Conservation (phyloP, 352 stramenopile genomes). For the Phytopythium ostracodes region DNA sequence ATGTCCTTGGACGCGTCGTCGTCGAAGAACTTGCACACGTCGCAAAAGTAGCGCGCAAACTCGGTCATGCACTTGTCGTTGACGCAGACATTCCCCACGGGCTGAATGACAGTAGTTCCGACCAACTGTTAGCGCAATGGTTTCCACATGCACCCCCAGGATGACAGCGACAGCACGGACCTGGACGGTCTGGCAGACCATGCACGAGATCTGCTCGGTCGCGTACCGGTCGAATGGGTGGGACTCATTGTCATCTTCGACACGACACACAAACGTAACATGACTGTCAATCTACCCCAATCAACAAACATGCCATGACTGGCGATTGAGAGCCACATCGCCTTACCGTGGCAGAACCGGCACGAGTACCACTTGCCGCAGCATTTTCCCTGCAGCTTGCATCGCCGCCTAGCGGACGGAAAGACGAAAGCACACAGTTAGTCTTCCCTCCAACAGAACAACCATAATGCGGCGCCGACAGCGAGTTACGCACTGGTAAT, state of each 20-base stretch:
- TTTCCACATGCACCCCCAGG: not conserved
- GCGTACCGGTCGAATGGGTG: constrained; percentile 93
- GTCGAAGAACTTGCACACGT: constrained; percentile 96
- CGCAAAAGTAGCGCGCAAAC: constrained; percentile 94
- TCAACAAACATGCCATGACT: no score
- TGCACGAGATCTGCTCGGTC: constrained; percentile 94
- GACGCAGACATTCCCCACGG: constrained; percentile 48
- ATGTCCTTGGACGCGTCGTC: constrained; percentile 91
- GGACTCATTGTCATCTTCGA: constrained; percentile 72
- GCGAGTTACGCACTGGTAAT: constrained; percentile 73
- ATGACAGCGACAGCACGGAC: constrained; percentile 13
- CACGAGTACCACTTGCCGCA: constrained; percentile 89
- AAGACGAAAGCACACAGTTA: not conserved
- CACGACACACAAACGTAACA: no score
- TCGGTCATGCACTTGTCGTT: constrained; percentile 64
- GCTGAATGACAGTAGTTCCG: constrained; percentile 43
- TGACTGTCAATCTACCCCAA: no score
- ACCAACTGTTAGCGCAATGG: not conserved
- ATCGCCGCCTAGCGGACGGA: constrained; percentile 34
- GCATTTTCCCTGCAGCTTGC: constrained; percentile 84
- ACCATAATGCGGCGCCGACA: not conserved
- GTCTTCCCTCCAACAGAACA: not conserved
- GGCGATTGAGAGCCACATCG: no score
- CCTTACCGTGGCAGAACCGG: constrained; percentile 84
- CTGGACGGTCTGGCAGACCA: constrained; percentile 83